Percentiles rank a stretch among this genome's conserved stretches.
phyloP scores from a whole-genome alignment of 306 rosid genomes.

The Lagenaria siceraria region DNA sequence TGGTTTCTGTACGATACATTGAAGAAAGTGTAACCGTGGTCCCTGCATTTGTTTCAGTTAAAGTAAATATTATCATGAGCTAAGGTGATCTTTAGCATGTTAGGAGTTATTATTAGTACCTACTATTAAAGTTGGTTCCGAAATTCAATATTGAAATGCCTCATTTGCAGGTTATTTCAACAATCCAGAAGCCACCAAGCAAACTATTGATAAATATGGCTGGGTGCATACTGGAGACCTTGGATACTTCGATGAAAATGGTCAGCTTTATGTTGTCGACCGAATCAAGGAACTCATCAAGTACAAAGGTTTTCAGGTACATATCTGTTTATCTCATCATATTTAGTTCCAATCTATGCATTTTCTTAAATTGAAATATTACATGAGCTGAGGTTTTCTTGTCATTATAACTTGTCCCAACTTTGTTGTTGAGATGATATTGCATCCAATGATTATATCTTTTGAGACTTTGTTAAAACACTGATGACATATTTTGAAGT shows the following conservation, averaged over 20 bases:
- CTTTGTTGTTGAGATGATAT: neutral
- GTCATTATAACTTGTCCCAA: neutral
- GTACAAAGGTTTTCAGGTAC: slow-evolving; percentile 88
- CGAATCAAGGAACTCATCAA: slow-evolving; percentile 91
- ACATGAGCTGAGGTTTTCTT: neutral
- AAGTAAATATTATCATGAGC: neutral
- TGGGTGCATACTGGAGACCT: slow-evolving; percentile 98
- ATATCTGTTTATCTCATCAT: neutral
- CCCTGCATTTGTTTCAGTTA: neutral
- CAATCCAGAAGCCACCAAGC: slow-evolving; percentile 65
- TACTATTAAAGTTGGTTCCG: neutral
- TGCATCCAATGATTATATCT: neutral
- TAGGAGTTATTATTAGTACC: neutral
- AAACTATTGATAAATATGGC: slow-evolving; percentile 55
- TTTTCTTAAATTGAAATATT: neutral
- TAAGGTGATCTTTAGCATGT: neutral
- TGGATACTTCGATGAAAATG: slow-evolving; percentile 75
- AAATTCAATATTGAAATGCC: neutral
- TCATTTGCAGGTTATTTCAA: slow-evolving; percentile 67
- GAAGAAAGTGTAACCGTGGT: neutral
- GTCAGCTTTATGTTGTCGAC: slow-evolving; percentile 75
- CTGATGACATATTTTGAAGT: too few relatives aligned
- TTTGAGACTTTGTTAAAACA: neutral
- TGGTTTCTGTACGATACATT: neutral
- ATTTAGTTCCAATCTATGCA: neutral